Conservation (phyloP, 2,329 filamentous ascomycete genomes). For the Lachnum nothofagi region DNA sequence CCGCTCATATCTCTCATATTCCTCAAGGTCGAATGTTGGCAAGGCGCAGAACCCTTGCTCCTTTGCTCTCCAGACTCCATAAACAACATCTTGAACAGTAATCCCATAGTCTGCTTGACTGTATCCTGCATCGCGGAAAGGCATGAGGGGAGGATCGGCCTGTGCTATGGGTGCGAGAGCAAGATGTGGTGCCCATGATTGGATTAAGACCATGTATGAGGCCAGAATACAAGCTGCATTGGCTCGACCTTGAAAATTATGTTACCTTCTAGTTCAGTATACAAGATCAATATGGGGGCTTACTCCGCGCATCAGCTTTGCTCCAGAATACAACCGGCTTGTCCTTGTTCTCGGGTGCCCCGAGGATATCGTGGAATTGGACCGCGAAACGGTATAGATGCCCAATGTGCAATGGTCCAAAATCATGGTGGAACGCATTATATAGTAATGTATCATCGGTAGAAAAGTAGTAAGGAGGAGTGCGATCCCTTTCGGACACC, state of each 20-base stretch:
- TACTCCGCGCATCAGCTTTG: constrained; percentile 83
- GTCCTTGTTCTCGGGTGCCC: constrained; percentile 83
- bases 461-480: constrained; percentile 86
- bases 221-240: constrained; percentile 94
- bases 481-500: constrained; percentile 43
- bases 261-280: constrained; percentile 20
- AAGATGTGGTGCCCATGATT: constrained; percentile 94
- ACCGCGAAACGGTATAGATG: constrained; percentile 96
- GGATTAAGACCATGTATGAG: constrained; percentile 98
- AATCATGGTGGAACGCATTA: constrained; percentile 98
- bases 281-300: constrained; percentile 35
- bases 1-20: constrained; percentile 92
- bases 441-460: constrained; percentile 89
- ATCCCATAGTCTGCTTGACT: constrained; percentile 96
- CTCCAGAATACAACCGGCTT: constrained; percentile 95
- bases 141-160: constrained; percentile 95
- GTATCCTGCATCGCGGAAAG: constrained; percentile 96
- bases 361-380: constrained; percentile 90
- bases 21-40: constrained; percentile 90
- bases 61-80: constrained; percentile 98
- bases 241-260: constrained; percentile 60
- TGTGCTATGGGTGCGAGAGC: constrained; percentile 93
- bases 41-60: constrained; percentile 88
- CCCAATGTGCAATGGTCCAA: constrained; percentile 93
- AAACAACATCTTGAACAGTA: constrained; percentile 94